Percentiles rank a stretch among this genome's conserved stretches.
These are phyloP conservation scores for Filosporella fistucella DNA, from an alignment of 495 filamentous ascomycete species.

Conservation along the genomic window DNA sequence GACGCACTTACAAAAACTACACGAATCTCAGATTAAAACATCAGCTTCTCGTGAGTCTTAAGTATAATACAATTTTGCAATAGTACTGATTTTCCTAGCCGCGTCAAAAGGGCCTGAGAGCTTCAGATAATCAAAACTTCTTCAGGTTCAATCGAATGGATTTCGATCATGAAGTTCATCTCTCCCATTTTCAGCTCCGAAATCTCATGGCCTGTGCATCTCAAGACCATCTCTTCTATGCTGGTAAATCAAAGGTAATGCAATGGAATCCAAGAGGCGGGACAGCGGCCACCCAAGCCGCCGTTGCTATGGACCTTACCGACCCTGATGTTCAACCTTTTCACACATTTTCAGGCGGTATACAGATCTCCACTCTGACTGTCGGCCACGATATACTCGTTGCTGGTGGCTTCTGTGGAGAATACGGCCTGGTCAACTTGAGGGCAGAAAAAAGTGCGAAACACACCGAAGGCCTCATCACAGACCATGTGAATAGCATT, in stretches of 20 bases:
- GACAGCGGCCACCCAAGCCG: constrained; percentile 19
- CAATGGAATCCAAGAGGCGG: constrained; percentile 48
- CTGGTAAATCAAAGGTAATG: constrained; percentile 52
- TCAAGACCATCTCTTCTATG: constrained; percentile 74
- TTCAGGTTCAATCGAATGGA: constrained; percentile 72
- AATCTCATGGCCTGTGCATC: constrained; percentile 73
- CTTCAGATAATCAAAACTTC: constrained; percentile 45
- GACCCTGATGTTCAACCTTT: constrained; percentile 38
- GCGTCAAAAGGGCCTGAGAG: constrained; percentile 20
- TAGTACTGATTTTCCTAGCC: constrained; percentile 27
- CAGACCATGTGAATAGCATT: constrained; percentile 65
- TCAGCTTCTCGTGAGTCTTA: no score
- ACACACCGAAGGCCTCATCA: constrained; percentile 60
- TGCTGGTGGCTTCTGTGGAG: constrained; percentile 75
- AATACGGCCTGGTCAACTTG: constrained; percentile 66
- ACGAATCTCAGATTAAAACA: no score
- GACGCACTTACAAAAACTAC: constrained; percentile 54
- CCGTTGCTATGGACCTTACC: constrained; percentile 58
- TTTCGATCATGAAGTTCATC: constrained; percentile 53
- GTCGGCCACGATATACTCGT: constrained; percentile 64
- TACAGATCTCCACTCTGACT: constrained; percentile 67
- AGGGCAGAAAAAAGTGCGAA: constrained; percentile 35
- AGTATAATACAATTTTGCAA: no score
- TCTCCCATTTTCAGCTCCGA: constrained; percentile 86
- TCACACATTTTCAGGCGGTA: constrained; percentile 20